phyloP scores from a whole-genome alignment of 495 filamentous ascomycete species.

The Penicillium silybi region DNA sequence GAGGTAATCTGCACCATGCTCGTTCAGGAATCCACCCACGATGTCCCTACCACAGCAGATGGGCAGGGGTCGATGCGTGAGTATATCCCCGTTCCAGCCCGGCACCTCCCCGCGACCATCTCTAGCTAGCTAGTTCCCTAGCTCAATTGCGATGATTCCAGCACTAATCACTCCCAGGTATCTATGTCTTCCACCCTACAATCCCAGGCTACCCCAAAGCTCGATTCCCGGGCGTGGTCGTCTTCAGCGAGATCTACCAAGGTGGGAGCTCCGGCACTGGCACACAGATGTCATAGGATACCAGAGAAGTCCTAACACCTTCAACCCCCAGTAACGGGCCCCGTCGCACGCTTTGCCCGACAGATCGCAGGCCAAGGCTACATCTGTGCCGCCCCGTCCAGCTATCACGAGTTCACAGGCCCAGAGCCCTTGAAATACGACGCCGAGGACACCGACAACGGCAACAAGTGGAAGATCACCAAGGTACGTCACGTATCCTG shows the following conservation, averaged over 20 bases:
- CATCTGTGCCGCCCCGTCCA: conserved; percentile 85
- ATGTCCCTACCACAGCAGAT: conserved; percentile 63
- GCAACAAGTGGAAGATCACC: conserved; percentile 79
- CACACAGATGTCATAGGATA: neutral
- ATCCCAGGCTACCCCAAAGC: conserved; percentile 83
- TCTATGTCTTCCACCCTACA: conserved; percentile 84
- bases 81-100: conserved; percentile 6
- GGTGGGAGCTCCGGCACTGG: conserved; percentile 45
- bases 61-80: conserved; percentile 61
- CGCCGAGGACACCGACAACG: conserved; percentile 79
- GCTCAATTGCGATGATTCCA: neutral
- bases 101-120: neutral
- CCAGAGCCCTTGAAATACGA: conserved; percentile 84
- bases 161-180: conserved; percentile 47
- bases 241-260: conserved; percentile 97
- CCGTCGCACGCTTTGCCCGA: conserved; percentile 83
- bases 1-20: conserved; percentile 49
- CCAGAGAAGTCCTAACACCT: neutral
- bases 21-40: conserved; percentile 60
- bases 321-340: conserved; percentile 71
- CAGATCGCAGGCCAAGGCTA: conserved; percentile 93
- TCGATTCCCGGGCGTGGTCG: conserved; percentile 82
- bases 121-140: neutral
- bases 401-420: conserved; percentile 89
- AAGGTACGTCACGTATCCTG: conserved; percentile 51